Evolutionary conservation across 495 filamentous ascomycete species (phyloP), one percentile per base, ranked within the genome.

Genomic region (Neurospora hispaniola): DNA sequence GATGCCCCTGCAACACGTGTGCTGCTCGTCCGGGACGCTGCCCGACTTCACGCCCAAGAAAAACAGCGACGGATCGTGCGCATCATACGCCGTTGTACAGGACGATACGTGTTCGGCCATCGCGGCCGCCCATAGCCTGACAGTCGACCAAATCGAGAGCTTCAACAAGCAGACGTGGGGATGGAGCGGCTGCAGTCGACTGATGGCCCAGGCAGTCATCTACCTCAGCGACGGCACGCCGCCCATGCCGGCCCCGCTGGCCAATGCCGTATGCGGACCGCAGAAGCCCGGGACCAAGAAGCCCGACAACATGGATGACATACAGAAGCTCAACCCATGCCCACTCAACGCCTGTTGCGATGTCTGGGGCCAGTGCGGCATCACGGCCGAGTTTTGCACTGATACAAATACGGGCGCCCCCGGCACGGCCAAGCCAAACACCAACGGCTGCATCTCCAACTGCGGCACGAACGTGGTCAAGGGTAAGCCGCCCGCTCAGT

Each of bases 111-210:
- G 83, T 74, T 8, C 18, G 8, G 38, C 12, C 14, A 72, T 84
- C 2, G 80, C 74, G 8, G 78, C 75, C 2, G 71, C 72, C 4
- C 48, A 80, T 73, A 71, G 74, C 18, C 35, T 88, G 6, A 80
- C 81, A 7, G 71, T 72, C 14, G 78, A 71, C 6, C 70, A 84
- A 0, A 72, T 88, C 12, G 78, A 83, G 16, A 54, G 35, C 0
- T 83, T 73, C 71, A 88, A 88, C 78, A 80, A 79, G 18, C 73
- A 81, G 2, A 86, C 84, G 14, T 88, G 85, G 85, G 86, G 80
- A 43, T 88, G 85, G 85, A 75, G 66, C n/a, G 84, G 83, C 42
- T 89, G 87, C 76, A 70, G 73, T 8, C 41, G 48, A 10, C 73
- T 89, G 2, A 69, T 74, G 48, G 35, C 43, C 0, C 74, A 72